Conservation (phyloP, 768 basidiomycete genomes). For the Boletus subcaerulescens region DNA sequence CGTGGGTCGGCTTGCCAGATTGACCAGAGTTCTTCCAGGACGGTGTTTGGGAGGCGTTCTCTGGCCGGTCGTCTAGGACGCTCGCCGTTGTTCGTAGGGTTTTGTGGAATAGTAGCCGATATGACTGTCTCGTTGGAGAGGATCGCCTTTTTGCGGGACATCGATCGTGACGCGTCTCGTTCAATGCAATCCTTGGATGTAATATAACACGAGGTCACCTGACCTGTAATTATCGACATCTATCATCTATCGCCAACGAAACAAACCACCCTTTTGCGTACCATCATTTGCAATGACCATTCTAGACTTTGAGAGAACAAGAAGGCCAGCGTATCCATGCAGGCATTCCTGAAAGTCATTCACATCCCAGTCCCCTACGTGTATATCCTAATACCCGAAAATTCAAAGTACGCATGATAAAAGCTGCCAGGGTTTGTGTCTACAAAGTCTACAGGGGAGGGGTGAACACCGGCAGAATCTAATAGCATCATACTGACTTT, state of each 20-base stretch:
- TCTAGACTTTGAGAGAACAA: too few species aligned
- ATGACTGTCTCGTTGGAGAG: not conserved
- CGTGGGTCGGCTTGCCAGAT: conserved; percentile 30
- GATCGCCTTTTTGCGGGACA: conserved; percentile 10
- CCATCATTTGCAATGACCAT: too few species aligned
- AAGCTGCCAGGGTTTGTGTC: conserved; percentile 59
- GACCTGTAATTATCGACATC: not conserved
- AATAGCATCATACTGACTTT: conserved; percentile 37
- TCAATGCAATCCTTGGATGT: too few species aligned
- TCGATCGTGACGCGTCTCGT: not conserved
- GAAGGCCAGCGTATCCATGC: not conserved
- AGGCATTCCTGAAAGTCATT: not conserved
- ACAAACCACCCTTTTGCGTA: too few species aligned
- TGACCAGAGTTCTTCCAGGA: conserved; percentile 27
- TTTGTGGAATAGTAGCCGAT: not conserved
- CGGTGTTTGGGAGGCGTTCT: conserved; percentile 10
- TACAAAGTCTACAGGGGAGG: conserved; percentile 34
- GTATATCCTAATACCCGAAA: conserved; percentile 58
- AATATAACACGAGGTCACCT: not conserved
- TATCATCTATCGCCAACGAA: too few species aligned
- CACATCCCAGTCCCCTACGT: conserved; percentile 20
- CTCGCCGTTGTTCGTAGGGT: not conserved
- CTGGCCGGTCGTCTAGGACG: conserved; percentile 3
- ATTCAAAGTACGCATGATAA: conserved; percentile 66
- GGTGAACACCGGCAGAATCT: not conserved